Conservation (phyloP, 108 stramenopile genomes). For the Cyclostephanos invisitatus region DNA sequence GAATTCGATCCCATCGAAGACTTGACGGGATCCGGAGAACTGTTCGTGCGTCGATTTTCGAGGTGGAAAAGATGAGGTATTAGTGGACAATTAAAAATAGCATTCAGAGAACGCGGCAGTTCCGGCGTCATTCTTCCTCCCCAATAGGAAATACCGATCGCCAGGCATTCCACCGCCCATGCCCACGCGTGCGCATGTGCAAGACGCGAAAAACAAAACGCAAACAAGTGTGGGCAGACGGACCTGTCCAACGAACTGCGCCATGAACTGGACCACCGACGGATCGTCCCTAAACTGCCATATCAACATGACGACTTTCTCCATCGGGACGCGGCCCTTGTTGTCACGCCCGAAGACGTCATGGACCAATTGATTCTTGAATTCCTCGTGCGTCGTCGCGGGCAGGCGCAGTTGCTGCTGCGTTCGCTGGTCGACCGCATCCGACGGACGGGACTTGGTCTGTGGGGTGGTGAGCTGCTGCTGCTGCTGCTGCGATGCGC, state of each 20-base stretch:
- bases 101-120: neutral
- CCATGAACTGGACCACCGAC: constrained; percentile 90
- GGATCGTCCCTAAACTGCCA: constrained; percentile 95
- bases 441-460: neutral
- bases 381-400: constrained; percentile 42
- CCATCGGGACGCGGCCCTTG: constrained; percentile 86
- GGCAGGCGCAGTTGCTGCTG: neutral
- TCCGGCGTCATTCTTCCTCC: neutral
- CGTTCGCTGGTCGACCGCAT: neutral
- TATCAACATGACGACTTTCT: constrained; percentile 94
- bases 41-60: constrained; percentile 22
- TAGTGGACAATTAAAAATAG: neutral
- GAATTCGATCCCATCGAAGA: constrained; percentile 98
- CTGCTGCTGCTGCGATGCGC: neutral
- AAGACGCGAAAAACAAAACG: constrained; percentile 8
- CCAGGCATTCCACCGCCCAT: neutral
- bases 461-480: neutral
- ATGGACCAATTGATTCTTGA: constrained; percentile 67
- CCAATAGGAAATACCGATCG: neutral
- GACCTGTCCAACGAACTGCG: constrained; percentile 90
- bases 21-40: constrained; percentile 92
- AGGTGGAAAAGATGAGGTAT: constrained; percentile 1
- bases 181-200: neutral
- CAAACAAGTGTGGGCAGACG: constrained; percentile 3
- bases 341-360: constrained; percentile 81